Base-by-base conservation (phyloP, 768 basidiomycete species). In the Mrakia gelida region DNA sequence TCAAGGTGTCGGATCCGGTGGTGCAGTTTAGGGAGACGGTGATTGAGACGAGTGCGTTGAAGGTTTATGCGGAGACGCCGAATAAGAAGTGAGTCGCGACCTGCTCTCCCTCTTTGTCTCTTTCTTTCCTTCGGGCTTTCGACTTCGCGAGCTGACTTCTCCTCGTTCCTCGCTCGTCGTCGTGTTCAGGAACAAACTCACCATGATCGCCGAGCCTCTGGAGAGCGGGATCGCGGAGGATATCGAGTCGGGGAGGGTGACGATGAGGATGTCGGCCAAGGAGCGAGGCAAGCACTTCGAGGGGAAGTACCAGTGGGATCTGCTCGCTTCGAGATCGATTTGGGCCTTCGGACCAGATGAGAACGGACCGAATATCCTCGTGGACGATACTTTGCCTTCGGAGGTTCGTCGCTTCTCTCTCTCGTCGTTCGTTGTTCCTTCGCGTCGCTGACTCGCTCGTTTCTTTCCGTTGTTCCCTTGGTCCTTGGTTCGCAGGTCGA, bases 341-440 rank as follows among this genome's bases (percentile, higher is more conserved):
- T 99, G 97, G 97, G 95, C 97, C 30, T 99, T 99, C 85, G 97
- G 97, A 28, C 97, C 97, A 4, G 94, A 98, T 81, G 96, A 98
- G 65, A 91, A 90, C 80, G 97, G 97, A 0, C 89, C 96, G 13
- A 99, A 99, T 84, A 89, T 96, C 79, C 86, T 98, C 62, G 86
- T 98, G 81, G 96, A 99, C 83, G 97, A 99, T 82, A 98, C 97
- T 2, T 86, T 99, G 26, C 97, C 97, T 5, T 94, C 92, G 9
- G 93, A 96, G 87, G 93, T 92, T 79, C 79, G 86, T 80, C 43
- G 1, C 1, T 45, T 8, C 38, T 38, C 54, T 38, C 16, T 56
- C 49, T 9, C 13, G 56, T 38, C 23, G n/a, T 73, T 30, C 45
- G 49, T n/a, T 16, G 38, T n/a, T n/a, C 15, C 16, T 52, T 32